A percentile compares a stretch with the other conserved stretches of the same genome.
phyloP scores from a whole-genome alignment of 1,284 basidiomycete species.

The Ceratobasidium sp. region DNA sequence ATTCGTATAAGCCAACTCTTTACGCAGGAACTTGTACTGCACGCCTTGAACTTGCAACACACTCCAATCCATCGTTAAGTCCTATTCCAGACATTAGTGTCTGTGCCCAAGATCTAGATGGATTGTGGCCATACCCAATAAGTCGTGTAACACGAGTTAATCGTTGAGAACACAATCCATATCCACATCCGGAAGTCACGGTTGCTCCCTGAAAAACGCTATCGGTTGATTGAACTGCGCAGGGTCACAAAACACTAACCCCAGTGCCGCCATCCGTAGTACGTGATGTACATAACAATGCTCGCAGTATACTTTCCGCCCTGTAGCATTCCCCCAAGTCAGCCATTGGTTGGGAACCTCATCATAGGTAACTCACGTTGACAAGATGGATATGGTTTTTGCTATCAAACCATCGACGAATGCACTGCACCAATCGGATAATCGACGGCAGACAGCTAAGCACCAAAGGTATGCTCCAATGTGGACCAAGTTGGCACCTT shows the following conservation, averaged over 20 bases:
- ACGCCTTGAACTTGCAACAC: conserved; percentile 64
- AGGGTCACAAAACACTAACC: conserved; percentile 56
- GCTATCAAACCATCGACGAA: conserved; percentile 86
- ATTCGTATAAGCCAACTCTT: conserved; percentile 75
- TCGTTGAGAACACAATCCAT: conserved; percentile 67
- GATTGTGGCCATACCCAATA: conserved; percentile 65
- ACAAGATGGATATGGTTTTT: conserved; percentile 77
- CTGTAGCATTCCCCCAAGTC: conserved; percentile 50
- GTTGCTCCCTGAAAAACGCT: conserved; percentile 48
- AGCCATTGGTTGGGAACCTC: conserved; percentile 5
- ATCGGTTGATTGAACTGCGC: too few relatives aligned
- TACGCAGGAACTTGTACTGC: conserved; percentile 68
- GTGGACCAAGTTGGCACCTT: conserved; percentile 46
- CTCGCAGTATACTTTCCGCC: conserved; percentile 79
- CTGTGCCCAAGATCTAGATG: conserved; percentile 7
- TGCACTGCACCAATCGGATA: conserved; percentile 80
- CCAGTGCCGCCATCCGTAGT: conserved; percentile 74
- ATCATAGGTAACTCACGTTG: conserved; percentile 64
- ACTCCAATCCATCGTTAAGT: conserved; percentile 81
- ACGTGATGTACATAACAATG: conserved; percentile 69
- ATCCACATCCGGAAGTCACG: conserved; percentile 61
- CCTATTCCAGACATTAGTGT: conserved; percentile 53
- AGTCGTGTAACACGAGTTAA: conserved; percentile 73
- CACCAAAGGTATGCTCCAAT: conserved; percentile 67
- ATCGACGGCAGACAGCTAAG: conserved; percentile 67